These are phyloP conservation scores for Bisporella sp. DNA, from an alignment of 2,329 filamentous ascomycete species.

Conservation along the genomic window DNA sequence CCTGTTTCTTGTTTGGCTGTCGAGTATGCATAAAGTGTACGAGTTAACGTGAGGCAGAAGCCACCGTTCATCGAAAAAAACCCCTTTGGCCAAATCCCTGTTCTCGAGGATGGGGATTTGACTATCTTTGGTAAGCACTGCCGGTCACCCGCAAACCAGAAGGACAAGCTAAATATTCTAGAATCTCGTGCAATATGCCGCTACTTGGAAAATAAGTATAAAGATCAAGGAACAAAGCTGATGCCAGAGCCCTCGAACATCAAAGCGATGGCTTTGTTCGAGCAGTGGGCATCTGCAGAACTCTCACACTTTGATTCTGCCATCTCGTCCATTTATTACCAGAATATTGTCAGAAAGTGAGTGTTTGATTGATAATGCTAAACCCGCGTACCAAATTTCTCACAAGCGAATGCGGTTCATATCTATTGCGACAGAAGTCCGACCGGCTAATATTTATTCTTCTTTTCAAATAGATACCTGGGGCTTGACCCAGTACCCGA, in stretches of 20 bases:
- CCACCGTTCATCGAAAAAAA: not conserved
- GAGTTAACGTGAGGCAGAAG: not conserved
- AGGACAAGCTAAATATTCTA: not conserved
- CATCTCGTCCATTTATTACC: not conserved
- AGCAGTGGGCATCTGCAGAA: not conserved
- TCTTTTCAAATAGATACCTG: too few relatives aligned
- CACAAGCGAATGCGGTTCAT: too few relatives aligned
- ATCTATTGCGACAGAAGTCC: too few relatives aligned
- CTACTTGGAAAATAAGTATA: not conserved
- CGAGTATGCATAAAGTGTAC: not conserved
- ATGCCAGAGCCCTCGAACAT: not conserved
- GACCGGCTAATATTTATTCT: too few relatives aligned
- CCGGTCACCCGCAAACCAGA: not conserved
- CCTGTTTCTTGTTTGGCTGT: not conserved
- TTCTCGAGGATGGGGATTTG: not conserved
- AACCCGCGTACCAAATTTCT: too few relatives aligned
- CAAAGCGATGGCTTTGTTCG: not conserved
- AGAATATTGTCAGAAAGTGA: not conserved
- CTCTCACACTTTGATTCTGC: not conserved
- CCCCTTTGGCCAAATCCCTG: not conserved
- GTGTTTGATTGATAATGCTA: too few relatives aligned
- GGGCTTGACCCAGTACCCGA: too few relatives aligned
- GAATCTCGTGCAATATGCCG: not conserved
- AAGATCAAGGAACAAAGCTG: not conserved
- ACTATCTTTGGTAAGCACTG: not conserved